Conservation (phyloP, 2,329 filamentous ascomycete genomes). For the Alternaria sp. region DNA sequence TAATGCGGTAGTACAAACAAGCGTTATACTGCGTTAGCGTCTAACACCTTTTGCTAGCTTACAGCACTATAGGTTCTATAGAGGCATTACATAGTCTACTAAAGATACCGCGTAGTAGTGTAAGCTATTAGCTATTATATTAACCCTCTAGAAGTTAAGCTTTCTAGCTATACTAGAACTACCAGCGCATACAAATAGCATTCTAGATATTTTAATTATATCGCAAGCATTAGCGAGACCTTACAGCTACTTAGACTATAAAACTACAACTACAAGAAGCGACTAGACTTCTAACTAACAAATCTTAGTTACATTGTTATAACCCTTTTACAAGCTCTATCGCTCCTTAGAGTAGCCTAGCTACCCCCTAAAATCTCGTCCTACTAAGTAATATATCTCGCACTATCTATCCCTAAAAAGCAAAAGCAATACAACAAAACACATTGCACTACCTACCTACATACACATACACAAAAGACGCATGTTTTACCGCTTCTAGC, state of each 20-base stretch:
- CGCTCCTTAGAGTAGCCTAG: not conserved
- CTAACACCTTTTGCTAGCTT: not conserved
- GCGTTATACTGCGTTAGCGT: not conserved
- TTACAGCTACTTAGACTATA: not conserved
- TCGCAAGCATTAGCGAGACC: not conserved
- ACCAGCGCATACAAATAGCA: not conserved
- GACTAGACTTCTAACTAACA: not conserved
- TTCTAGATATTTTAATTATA: not conserved
- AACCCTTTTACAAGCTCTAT: not conserved
- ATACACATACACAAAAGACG: not conserved
- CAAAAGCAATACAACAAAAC: not conserved
- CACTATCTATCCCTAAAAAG: not conserved
- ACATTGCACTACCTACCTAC: not conserved
- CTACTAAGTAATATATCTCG: not conserved
- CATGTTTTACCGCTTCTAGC: slow-evolving; percentile 8
- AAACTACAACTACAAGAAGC: not conserved
- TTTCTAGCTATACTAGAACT: not conserved
- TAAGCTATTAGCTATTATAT: too few relatives aligned
- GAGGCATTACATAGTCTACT: not conserved
- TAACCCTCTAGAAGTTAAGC: too few relatives aligned
- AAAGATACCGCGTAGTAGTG: not conserved
- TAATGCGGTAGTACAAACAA: slow-evolving; percentile 14
- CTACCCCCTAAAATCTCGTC: not conserved
- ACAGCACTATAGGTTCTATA: not conserved
- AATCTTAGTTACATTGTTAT: not conserved